Percentiles rank a stretch among this genome's conserved stretches.
Evolutionary conservation across 202 grass and related monocot genomes (phyloP).

Genomic region (Schoenoplectus triqueter): DNA sequence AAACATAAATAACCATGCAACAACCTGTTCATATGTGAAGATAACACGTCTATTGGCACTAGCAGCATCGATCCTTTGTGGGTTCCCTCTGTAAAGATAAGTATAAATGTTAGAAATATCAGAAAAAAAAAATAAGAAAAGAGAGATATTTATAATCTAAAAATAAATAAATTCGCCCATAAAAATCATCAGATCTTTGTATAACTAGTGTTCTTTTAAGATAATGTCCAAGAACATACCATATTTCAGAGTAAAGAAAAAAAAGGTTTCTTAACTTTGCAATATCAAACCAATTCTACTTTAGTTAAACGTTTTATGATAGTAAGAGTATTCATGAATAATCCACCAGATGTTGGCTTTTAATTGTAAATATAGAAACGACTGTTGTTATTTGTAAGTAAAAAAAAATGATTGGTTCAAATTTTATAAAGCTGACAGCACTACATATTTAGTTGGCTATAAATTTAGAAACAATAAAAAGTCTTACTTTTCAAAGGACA

Average conservation of each 20-base stretch:
- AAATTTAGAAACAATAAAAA: not conserved
- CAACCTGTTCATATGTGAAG: conserved; percentile 96
- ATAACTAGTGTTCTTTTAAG: not conserved
- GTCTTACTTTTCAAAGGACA: conserved; percentile 93
- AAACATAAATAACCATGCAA: conserved; percentile 24
- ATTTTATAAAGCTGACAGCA: not conserved
- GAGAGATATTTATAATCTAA: conserved; percentile 25
- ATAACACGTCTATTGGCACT: conserved; percentile 83
- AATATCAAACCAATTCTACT: not conserved
- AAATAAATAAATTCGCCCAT: conserved; percentile 6
- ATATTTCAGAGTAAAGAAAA: not conserved
- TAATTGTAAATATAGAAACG: not conserved
- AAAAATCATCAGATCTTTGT: not conserved
- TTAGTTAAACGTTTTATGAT: not conserved
- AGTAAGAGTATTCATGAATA: not conserved
- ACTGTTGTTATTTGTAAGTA: not conserved
- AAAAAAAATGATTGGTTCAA: not conserved
- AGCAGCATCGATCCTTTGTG: conserved; percentile 92
- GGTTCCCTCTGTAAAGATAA: conserved; percentile 70
- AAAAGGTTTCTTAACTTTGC: not conserved
- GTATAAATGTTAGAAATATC: conserved; percentile 34
- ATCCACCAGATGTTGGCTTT: conserved; percentile 3
- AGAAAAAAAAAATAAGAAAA: not conserved
- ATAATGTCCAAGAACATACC: not conserved
- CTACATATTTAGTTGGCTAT: not conserved